A percentile compares a stretch with the other conserved stretches of the same genome.
phyloP scores from a whole-genome alignment of 176 grass and related monocot species.

The Oryza glumipatula region DNA sequence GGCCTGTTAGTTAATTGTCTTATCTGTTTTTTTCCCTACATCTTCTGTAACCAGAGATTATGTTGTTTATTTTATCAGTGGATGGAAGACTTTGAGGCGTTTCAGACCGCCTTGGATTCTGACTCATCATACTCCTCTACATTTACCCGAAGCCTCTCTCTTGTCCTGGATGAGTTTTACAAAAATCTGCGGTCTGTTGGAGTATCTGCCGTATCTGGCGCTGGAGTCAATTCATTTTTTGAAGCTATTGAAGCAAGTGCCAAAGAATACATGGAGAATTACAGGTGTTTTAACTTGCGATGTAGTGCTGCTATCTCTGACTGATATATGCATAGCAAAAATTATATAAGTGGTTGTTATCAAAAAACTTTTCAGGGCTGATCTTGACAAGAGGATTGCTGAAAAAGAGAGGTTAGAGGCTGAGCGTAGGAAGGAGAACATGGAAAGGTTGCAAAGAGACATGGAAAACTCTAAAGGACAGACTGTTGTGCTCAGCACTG shows the following conservation, averaged over 20 bases:
- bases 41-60: conserved; percentile 29
- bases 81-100: conserved; percentile 97
- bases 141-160: conserved; percentile 78
- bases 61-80: conserved; percentile 62
- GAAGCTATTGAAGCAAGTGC: conserved; percentile 77
- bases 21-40: neutral
- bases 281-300: conserved; percentile 54
- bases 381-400: conserved; percentile 90
- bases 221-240: conserved; percentile 76
- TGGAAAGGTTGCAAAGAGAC: conserved; percentile 82
- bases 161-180: conserved; percentile 93
- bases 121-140: conserved; percentile 84
- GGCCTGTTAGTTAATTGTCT: neutral
- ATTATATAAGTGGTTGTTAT: conserved; percentile 22
- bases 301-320: conserved; percentile 12
- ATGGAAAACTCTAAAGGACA: conserved; percentile 92
- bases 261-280: conserved; percentile 90
- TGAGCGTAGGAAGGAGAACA: conserved; percentile 71
- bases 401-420: conserved; percentile 78
- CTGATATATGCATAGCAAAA: neutral
- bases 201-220: conserved; percentile 84
- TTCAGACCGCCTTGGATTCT: conserved; percentile 80
- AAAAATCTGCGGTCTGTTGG: conserved; percentile 85
- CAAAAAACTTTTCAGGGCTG: conserved; percentile 58
- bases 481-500: conserved; percentile 85